Evolutionary conservation across 768 basidiomycete genomes (phyloP).

Genomic region (Tulasnella sp.): DNA sequence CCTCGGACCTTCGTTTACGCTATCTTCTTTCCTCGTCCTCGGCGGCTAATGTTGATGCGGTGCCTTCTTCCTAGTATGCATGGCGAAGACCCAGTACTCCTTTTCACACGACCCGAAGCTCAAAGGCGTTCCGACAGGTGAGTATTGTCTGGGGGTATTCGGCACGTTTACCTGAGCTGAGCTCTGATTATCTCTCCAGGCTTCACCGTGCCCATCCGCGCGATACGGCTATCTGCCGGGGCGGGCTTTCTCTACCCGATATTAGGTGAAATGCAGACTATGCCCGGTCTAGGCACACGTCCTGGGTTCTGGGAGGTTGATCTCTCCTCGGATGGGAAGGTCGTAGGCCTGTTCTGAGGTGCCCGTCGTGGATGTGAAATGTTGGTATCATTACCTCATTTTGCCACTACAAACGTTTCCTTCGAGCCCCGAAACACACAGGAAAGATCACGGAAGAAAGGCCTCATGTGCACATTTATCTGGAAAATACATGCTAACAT

Average conservation of each 20-base stretch:
- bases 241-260: slow-evolving; percentile 95
- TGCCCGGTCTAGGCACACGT: slow-evolving; percentile 91
- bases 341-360: slow-evolving; percentile 73
- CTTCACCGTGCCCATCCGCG: slow-evolving; percentile 86
- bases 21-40: neutral
- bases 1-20: neutral
- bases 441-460: no score
- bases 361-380: no score
- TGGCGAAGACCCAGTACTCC: slow-evolving; percentile 97
- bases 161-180: neutral
- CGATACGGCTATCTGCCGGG: slow-evolving; percentile 80
- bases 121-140: slow-evolving; percentile 79
- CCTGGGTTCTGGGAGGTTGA: slow-evolving; percentile 92
- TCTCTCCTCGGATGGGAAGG: slow-evolving; percentile 67
- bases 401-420: no score
- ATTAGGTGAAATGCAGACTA: slow-evolving; percentile 94
- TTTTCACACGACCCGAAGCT: slow-evolving; percentile 90
- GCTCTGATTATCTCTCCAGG: slow-evolving; percentile 34
- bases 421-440: no score
- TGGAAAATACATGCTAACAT: no score
- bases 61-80: slow-evolving; percentile 52
- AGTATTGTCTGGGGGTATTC: slow-evolving; percentile 15
- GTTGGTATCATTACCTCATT: no score
- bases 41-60: neutral
- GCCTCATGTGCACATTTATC: no score